Evolutionary conservation across 371 early-diverging fungal species (phyloP), one percentile per base, ranked within the genome.

Genomic region (Mucor saturninus): DNA sequence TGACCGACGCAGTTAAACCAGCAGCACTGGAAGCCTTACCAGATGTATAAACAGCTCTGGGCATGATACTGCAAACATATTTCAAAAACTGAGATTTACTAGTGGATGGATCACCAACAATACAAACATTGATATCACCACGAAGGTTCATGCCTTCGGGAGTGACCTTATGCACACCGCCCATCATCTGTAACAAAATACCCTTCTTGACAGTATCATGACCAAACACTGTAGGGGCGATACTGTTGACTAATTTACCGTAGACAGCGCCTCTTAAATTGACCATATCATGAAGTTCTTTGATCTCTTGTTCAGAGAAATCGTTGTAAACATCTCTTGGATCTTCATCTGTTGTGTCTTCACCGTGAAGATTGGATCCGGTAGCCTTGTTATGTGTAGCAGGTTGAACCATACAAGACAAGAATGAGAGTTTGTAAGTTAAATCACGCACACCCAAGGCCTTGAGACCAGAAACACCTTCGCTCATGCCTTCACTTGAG

Each of bases 1-100:
- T 89, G 11, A 99, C 99, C 46, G 93, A 88, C 1, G 99, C 99
- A 4, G 99, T 99, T 54, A 99, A 85, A 82, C 99, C 99, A 21
- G 99, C 99, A 9, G 99, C 99, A 81, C 92, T 93, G 21, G 96
- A 94, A n/a, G 97, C 97, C 76, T 99, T 98, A 59, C 99, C 99
- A 52, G 97, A 95, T 0, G 99, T 99, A 69, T 96, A 99, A 9
- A 99, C 94, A 40, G 96, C 90, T 53, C 98, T 86, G 15, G 98
- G 97, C 77, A 96, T 83, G 66, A 98, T 86, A 31, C 85, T 85
- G 30, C 93, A 88, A 2, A 97, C 94, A 72, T 94, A 93, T 65
- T 95, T 93, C 48, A 99, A 87, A 81, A 99, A 97, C 77, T 99
- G 99, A 63, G 92, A 92, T 77, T 99, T 99, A 61, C 97, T 95